Base-by-base conservation (phyloP, 257 asterid genomes). In the Paulownia fortunei region DNA sequence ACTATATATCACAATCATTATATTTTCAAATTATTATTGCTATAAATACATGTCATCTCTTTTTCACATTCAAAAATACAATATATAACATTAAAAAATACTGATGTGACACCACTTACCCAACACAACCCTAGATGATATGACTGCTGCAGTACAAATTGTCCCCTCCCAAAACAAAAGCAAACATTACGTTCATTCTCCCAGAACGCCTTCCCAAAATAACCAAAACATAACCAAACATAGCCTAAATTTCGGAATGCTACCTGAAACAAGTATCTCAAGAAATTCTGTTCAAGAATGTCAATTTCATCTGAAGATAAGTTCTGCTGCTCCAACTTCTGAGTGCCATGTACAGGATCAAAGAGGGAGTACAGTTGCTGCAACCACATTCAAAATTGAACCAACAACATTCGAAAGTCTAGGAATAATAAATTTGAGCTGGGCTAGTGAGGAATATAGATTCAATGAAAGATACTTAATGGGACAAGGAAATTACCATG, bases 311-410 rank as follows among this genome's bases (percentile, higher is more conserved):
- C 94, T 0, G 86, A 80, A 70, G 97, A 87, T 63, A 95, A 88
- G 65, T 89, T 88, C 88, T 95, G 99, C 86, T 92, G 99, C 80
- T 92, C 92, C 90, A 95, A 84, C 84, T 95, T 95, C 58, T 90
- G 88, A 54, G 88, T 77, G 56, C 99, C 99, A 74, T 90, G 76
- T 42, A 93, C 93, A 66, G 99, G 99, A 86, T 95, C 99, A 77
- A 95, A 95, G 76, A 95, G 96, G 69, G 99, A 89, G 88, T 91
- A 95, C 47, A 95, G 86, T 93, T 95, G 99, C 98, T 93, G 96
- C 83, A 86, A 82, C 67, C 85, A 81, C 60, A 76, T 61, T 32
- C 41, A 69, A 72, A 23, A 66, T 41, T 24, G 70, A 44, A 47
- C 42, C 42, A 41, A 19, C 12, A 54, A 74, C 18, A 55, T 34